These are phyloP conservation scores for Moricandia moricandioides DNA, from an alignment of 345 rosid species.

Conservation along the genomic window DNA sequence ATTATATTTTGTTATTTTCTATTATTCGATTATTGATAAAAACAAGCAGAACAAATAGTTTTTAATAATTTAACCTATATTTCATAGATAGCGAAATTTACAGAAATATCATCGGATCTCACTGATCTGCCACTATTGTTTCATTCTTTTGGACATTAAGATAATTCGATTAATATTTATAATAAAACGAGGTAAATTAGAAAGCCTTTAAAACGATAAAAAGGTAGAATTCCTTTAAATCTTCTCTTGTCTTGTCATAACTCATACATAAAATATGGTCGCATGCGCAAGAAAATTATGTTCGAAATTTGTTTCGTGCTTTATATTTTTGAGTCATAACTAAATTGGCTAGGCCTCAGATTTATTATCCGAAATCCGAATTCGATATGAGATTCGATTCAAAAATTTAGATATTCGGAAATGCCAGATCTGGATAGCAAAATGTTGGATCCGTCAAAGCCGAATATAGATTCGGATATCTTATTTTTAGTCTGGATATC, in stretches of 20 bases:
- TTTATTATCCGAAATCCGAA: too few relatives aligned
- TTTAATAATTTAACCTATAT: background rate
- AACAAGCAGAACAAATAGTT: background rate
- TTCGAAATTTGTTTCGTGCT: background rate
- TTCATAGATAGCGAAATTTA: background rate
- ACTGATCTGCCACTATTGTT: background rate
- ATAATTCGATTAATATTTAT: background rate
- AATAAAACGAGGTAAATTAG: background rate
- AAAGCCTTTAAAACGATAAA: background rate
- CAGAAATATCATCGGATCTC: background rate
- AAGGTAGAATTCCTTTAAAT: constrained; percentile 5
- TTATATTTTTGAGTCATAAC: background rate
- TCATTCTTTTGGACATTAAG: background rate
- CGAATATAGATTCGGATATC: too few relatives aligned
- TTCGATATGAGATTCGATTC: too few relatives aligned
- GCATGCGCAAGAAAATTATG: background rate
- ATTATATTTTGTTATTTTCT: background rate
- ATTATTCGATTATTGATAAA: background rate
- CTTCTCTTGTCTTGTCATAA: background rate
- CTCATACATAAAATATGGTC: background rate
- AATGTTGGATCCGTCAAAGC: too few relatives aligned
- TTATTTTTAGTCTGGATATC: too few relatives aligned
- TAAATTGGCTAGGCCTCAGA: too few relatives aligned
- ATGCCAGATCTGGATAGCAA: too few relatives aligned
- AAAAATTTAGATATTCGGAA: too few relatives aligned